Evolutionary conservation across 768 basidiomycete genomes (phyloP).

Genomic region (Psilocybe cyanescens): DNA sequence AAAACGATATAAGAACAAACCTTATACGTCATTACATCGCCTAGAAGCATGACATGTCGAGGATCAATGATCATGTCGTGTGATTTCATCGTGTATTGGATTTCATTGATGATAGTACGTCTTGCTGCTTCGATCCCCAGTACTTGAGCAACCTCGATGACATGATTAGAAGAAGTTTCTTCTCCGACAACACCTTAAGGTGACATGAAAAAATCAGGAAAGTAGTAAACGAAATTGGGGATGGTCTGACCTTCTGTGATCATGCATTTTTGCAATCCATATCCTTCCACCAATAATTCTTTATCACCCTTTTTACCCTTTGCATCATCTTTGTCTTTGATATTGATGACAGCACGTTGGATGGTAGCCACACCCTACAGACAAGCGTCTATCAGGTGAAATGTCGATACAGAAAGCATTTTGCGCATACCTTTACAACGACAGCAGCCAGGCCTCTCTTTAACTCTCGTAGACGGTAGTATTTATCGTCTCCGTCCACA

Average conservation of each 20-base stretch:
- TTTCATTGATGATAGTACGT: slow-evolving; percentile 93
- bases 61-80: slow-evolving; percentile 99
- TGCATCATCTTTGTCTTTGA: slow-evolving; percentile 84
- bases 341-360: slow-evolving; percentile 93
- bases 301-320: slow-evolving; percentile 87
- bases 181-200: slow-evolving; percentile 89
- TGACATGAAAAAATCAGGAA: background rate
- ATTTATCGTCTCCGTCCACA: slow-evolving; percentile 77
- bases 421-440: slow-evolving; percentile 79
- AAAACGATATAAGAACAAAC: slow-evolving; percentile 36
- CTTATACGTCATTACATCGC: slow-evolving; percentile 99
- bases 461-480: slow-evolving; percentile 82
- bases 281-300: slow-evolving; percentile 94
- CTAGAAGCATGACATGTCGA: slow-evolving; percentile 96
- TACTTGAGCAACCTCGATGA: slow-evolving; percentile 93
- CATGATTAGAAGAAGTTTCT: slow-evolving; percentile 93
- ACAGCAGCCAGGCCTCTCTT: slow-evolving; percentile 84
- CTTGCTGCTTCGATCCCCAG: slow-evolving; percentile 99
- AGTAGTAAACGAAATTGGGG: slow-evolving; percentile 13
- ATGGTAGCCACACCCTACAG: slow-evolving; percentile 82
- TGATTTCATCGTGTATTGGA: slow-evolving; percentile 94
- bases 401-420: background rate
- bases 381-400: background rate
- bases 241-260: slow-evolving; percentile 78
- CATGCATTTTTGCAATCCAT: slow-evolving; percentile 97